phyloP scores from a whole-genome alignment of 108 stramenopile genomes.

The Nitzschia sp. region DNA sequence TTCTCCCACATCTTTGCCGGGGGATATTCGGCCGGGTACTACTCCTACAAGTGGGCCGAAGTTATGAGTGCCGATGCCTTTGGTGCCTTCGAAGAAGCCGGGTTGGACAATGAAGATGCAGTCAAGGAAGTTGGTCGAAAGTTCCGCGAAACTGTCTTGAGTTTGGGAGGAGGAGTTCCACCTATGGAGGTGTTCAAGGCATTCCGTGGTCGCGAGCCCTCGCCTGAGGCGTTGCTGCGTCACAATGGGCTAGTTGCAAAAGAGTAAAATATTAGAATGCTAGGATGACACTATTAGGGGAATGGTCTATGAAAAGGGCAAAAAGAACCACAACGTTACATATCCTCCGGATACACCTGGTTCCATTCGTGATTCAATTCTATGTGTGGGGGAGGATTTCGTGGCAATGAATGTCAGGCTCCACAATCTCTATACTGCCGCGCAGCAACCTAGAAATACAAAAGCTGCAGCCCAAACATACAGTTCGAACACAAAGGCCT shows the following conservation, averaged over 20 bases:
- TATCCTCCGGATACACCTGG: too few species aligned
- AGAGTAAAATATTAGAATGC: too few species aligned
- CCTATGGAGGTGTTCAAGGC: slow-evolving; percentile 91
- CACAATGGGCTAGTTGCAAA: slow-evolving; percentile 87
- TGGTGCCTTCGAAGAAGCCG: slow-evolving; percentile 97
- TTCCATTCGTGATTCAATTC: too few species aligned
- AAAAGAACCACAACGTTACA: too few species aligned
- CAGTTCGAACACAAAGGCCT: slow-evolving; percentile 55
- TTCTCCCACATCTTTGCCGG: slow-evolving; percentile 97
- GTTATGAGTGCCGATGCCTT: slow-evolving; percentile 98
- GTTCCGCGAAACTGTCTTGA: slow-evolving; percentile 94
- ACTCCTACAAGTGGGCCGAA: slow-evolving; percentile 97
- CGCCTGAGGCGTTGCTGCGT: slow-evolving; percentile 91
- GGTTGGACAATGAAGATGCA: slow-evolving; percentile 92
- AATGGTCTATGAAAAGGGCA: too few species aligned
- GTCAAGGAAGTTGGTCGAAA: slow-evolving; percentile 74
- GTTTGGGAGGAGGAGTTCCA: slow-evolving; percentile 84
- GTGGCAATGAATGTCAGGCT: too few species aligned
- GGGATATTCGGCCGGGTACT: slow-evolving; percentile 96
- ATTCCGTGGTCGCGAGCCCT: slow-evolving; percentile 95
- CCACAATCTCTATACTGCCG: slow-evolving; percentile 37
- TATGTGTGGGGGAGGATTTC: too few species aligned
- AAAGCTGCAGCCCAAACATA: slow-evolving; percentile 57
- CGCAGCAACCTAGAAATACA: slow-evolving; percentile 52
- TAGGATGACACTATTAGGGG: too few species aligned